Percentiles rank a stretch among this genome's conserved stretches.
phyloP scores from a whole-genome alignment of 1,284 basidiomycete species.

The Amylostereum areolatum region DNA sequence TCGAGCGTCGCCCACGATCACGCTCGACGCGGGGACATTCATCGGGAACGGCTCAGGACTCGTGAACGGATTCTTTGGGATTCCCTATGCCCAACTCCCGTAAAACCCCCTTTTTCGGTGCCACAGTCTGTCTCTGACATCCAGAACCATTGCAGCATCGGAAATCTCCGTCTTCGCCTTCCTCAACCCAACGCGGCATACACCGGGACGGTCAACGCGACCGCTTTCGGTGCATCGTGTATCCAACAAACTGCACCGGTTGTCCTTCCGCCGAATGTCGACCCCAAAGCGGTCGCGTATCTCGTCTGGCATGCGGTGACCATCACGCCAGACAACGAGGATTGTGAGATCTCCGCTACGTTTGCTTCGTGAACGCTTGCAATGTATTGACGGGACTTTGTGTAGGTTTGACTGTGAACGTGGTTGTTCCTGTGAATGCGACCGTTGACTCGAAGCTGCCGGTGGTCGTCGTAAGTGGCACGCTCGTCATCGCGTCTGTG shows the following conservation, averaged over 20 bases:
- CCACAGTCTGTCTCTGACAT: neutral
- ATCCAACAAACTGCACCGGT: neutral
- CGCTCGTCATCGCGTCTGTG: too few relatives aligned
- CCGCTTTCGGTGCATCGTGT: neutral
- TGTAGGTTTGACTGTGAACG: neutral
- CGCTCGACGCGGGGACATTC: constrained; percentile 5
- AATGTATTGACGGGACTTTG: too few relatives aligned
- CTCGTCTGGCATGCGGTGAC: too few relatives aligned
- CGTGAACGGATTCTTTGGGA: neutral
- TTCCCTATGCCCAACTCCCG: constrained; percentile 1
- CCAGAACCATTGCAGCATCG: constrained; percentile 1
- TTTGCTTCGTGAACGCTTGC: too few relatives aligned
- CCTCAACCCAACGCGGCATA: neutral
- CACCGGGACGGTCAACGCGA: constrained; percentile 2
- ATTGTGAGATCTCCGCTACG: too few relatives aligned
- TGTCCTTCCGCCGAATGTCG: too few relatives aligned
- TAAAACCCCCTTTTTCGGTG: neutral
- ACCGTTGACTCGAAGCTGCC: neutral
- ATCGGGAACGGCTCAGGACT: neutral
- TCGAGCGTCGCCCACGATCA: neutral
- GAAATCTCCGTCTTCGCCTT: constrained; percentile 4
- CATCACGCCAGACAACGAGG: too few relatives aligned
- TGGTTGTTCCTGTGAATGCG: neutral
- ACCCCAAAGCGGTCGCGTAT: too few relatives aligned
- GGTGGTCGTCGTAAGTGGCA: neutral